Evolutionary conservation across 306 rosid species (phyloP).

Genomic region (Morella rubra): DNA sequence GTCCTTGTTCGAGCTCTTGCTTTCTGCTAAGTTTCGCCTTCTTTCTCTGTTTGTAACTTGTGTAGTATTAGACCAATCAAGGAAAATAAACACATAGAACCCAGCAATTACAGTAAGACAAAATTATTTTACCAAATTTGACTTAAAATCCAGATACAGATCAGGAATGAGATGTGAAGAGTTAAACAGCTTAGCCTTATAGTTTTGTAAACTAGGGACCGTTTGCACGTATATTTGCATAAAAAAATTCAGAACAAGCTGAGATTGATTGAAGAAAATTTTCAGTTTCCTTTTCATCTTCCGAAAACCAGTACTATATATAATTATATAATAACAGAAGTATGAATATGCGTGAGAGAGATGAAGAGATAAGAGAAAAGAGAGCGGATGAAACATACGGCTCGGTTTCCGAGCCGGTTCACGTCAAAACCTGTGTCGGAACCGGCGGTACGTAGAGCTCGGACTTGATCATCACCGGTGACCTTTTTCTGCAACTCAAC

Average conservation of each 20-base stretch:
- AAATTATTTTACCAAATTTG: background rate
- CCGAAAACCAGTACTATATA: background rate
- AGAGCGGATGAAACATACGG: background rate
- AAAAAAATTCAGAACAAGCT: background rate
- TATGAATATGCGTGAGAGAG: too few relatives aligned
- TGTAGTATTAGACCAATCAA: background rate
- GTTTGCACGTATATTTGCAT: too few relatives aligned
- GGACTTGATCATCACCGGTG: background rate
- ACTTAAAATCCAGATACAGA: background rate
- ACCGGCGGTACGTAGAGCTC: background rate
- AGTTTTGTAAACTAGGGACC: too few relatives aligned
- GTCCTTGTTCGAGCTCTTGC: constrained; percentile 43
- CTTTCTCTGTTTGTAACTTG: constrained; percentile 13
- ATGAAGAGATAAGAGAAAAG: background rate
- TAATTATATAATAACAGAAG: background rate
- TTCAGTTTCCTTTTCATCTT: background rate
- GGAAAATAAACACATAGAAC: background rate
- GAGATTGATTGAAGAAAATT: background rate
- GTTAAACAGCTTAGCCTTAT: too few relatives aligned
- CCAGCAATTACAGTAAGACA: background rate
- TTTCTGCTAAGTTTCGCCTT: constrained; percentile 13
- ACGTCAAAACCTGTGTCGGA: background rate
- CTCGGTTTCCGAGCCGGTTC: constrained; percentile 8
- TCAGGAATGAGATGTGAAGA: background rate
- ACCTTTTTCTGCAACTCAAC: constrained; percentile 16